Evolutionary conservation across 2,329 filamentous ascomycete species (phyloP).

Genomic region (Lasiodiplodia sp.): DNA sequence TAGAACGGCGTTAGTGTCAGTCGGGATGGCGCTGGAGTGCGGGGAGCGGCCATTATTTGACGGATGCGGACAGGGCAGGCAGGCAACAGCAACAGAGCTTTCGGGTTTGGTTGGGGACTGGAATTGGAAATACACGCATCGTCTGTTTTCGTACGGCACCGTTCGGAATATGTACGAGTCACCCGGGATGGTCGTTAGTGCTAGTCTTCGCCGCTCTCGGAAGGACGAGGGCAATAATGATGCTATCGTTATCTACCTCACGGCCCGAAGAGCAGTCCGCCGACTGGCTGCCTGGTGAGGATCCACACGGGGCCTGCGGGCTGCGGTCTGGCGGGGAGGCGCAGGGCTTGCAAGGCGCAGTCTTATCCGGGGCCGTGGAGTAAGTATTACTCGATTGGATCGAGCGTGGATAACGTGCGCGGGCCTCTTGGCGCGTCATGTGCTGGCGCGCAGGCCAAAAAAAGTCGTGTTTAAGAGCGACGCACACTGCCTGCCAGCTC

Average conservation of each 20-base stretch:
- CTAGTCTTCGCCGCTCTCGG: background rate
- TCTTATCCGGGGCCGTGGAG: constrained; percentile 20
- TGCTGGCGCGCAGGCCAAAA: background rate
- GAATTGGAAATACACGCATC: background rate
- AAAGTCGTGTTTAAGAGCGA: no score
- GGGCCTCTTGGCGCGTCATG: constrained; percentile 11
- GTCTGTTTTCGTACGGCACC: background rate
- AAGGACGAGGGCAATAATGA: background rate
- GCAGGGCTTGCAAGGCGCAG: constrained; percentile 13
- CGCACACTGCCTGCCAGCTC: background rate
- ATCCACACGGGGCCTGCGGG: background rate
- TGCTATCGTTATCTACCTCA: background rate
- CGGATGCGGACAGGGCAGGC: background rate
- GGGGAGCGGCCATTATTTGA: background rate
- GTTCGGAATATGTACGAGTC: background rate
- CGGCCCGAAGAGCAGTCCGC: background rate
- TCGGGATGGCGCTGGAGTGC: background rate
- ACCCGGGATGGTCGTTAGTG: background rate
- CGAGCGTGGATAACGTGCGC: constrained; percentile 21
- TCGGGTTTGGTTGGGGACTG: background rate
- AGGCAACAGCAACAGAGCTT: background rate
- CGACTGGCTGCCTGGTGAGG: background rate
- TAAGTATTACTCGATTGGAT: constrained; percentile 25
- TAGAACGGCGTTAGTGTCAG: background rate
- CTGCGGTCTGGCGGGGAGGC: background rate